phyloP scores from a whole-genome alignment of 495 filamentous ascomycete species.

The Zalerion maritima region DNA sequence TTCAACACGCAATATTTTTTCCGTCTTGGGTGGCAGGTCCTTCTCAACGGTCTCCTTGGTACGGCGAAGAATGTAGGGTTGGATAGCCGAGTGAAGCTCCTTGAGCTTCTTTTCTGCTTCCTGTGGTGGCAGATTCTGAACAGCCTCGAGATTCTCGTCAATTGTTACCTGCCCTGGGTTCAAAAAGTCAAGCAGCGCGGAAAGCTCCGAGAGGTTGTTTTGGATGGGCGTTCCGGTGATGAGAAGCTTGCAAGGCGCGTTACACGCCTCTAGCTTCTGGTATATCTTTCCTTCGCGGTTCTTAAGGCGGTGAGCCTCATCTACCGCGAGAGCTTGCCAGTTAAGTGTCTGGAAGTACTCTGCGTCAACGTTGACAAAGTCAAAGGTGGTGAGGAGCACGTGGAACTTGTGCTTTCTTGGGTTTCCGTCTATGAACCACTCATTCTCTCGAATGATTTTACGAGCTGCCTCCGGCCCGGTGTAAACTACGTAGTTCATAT shows the following conservation, averaged over 20 bases:
- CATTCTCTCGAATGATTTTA: constrained; percentile 69
- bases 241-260: constrained; percentile 68
- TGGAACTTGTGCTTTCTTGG: constrained; percentile 82
- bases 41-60: constrained; percentile 96
- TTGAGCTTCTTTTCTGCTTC: constrained; percentile 35
- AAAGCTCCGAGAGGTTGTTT: constrained; percentile 85
- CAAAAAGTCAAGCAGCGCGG: constrained; percentile 85
- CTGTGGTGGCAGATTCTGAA: no score
- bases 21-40: constrained; percentile 87
- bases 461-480: constrained; percentile 74
- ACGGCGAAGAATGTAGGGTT: constrained; percentile 87
- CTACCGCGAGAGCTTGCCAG: constrained; percentile 93
- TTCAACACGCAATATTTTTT: constrained; percentile 97
- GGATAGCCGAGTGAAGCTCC: constrained; percentile 59
- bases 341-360: constrained; percentile 71
- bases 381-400: constrained; percentile 87
- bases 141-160: constrained; percentile 79
- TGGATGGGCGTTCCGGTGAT: constrained; percentile 97
- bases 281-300: constrained; percentile 92
- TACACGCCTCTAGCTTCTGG: constrained; percentile 66
- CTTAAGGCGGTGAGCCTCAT: constrained; percentile 94
- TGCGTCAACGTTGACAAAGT: constrained; percentile 74
- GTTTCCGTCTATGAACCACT: constrained; percentile 74
- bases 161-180: constrained; percentile 79
- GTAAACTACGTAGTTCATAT: constrained; percentile 94